These are phyloP conservation scores for Russula emetica DNA, from an alignment of 768 basidiomycete genomes.

Conservation along the genomic window DNA sequence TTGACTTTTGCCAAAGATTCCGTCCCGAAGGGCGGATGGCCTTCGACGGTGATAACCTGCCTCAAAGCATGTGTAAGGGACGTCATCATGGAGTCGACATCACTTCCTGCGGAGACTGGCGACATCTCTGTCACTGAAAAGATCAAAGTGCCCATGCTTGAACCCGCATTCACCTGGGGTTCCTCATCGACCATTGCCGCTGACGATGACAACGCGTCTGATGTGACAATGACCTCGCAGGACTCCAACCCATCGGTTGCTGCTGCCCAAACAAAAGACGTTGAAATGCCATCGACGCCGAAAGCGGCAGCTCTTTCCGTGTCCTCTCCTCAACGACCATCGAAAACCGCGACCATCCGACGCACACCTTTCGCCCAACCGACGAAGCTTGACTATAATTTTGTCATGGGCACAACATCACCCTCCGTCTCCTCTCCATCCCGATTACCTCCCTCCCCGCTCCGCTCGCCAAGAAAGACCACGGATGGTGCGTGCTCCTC, in stretches of 20 bases:
- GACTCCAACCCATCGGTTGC: slow-evolving; percentile 10
- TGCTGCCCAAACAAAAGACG: not conserved
- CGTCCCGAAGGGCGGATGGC: slow-evolving; percentile 52
- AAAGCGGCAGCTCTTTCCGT: not conserved
- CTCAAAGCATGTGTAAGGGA: slow-evolving; percentile 30
- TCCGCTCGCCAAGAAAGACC: slow-evolving; percentile 30
- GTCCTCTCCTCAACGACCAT: slow-evolving; percentile 25
- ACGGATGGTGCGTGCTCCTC: slow-evolving; percentile 24
- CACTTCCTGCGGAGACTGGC: not conserved
- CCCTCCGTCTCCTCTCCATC: slow-evolving; percentile 26
- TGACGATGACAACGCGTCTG: slow-evolving; percentile 21
- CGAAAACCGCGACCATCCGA: slow-evolving; percentile 16
- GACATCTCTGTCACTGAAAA: not conserved
- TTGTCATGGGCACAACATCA: not conserved
- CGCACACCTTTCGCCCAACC: slow-evolving; percentile 15
- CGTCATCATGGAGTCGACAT: slow-evolving; percentile 16
- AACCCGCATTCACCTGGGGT: slow-evolving; percentile 14
- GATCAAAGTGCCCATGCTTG: not conserved
- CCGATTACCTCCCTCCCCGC: slow-evolving; percentile 23
- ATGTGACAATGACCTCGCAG: slow-evolving; percentile 4
- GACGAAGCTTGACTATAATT: slow-evolving; percentile 21
- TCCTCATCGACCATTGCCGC: slow-evolving; percentile 23
- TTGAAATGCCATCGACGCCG: slow-evolving; percentile 21
- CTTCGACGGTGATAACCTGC: slow-evolving; percentile 42
- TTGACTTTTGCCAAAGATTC: slow-evolving; percentile 40